Base-by-base conservation (phyloP, 441 rosid species). In the Jatropha multifida region DNA sequence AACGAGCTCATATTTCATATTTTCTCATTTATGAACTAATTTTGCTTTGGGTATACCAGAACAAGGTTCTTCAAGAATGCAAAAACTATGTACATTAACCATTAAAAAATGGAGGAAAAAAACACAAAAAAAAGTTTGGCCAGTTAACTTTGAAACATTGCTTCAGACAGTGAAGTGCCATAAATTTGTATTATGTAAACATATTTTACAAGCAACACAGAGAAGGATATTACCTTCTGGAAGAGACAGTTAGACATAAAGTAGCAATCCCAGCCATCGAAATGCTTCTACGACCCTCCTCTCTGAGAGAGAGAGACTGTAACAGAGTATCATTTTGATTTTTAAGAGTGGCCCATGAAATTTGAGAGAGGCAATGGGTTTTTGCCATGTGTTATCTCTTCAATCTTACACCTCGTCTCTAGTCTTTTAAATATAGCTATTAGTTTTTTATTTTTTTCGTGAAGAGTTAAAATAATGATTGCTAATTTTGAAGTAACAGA, bases 221-320 rank as follows among this genome's bases (percentile, higher is more conserved):
- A 1, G 63, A 27, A 63, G 38, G 60, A 10, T 15, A 1, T 74
- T 82, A 92, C 98, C 92, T 87, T 76, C 75, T 44, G 59, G 84
- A 81, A 69, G 87, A 80, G 69, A 90, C 83, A 72, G 86, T 76
- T 26, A 86, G 81, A 63, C 83, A 84, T 70, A 76, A 83, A 80
- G 85, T 37, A 68, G 77, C 67, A 77, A 89, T 80, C 77, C 90
- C 89, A 49, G 95, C 97, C 98, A 93, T 88, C 55, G 79, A 55
- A 49, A 62, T 72, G 69, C 67, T 32, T 38, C 73, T 27, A 71
- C 67, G 12, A 52, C 38, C 15, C 52, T 54, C 58, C 51, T 69
- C 1, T 46, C 6, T 3, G 6, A 5, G 14, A 23, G 15, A 44
- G 48, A 44, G 48, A 44, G 48, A 44, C 32, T 32, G 32, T 1